Percentiles rank a stretch among this genome's conserved stretches.
These are phyloP conservation scores for Turnera subulata DNA, from an alignment of 345 rosid genomes.

Conservation along the genomic window DNA sequence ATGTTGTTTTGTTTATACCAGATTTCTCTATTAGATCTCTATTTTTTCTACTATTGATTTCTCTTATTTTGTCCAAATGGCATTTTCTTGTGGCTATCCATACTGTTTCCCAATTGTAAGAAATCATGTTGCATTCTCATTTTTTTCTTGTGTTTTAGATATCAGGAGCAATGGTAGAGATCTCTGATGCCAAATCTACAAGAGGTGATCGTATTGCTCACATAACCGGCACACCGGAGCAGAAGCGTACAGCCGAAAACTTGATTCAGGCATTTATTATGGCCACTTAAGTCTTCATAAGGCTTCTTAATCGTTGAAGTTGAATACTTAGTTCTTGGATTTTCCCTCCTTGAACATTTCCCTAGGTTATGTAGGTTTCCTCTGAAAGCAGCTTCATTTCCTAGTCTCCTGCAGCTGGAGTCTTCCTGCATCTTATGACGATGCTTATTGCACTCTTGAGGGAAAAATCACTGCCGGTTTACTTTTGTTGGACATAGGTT, in stretches of 20 bases:
- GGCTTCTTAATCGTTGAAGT: slow-evolving; percentile 25
- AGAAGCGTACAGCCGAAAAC: slow-evolving; percentile 88
- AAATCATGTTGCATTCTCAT: no score
- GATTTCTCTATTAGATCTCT: background rate
- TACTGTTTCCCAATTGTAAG: slow-evolving; percentile 9
- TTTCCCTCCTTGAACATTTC: slow-evolving; percentile 24
- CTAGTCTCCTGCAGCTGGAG: slow-evolving; percentile 34
- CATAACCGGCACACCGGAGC: slow-evolving; percentile 85
- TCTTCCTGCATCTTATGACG: slow-evolving; percentile 27
- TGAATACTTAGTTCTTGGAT: slow-evolving; percentile 36
- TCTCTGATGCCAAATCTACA: slow-evolving; percentile 72
- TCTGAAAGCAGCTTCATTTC: slow-evolving; percentile 23
- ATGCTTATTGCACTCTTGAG: slow-evolving; percentile 34
- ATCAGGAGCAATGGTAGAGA: slow-evolving; percentile 95
- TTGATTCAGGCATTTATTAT: slow-evolving; percentile 95
- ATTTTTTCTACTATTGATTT: background rate
- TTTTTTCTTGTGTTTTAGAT: slow-evolving; percentile 51
- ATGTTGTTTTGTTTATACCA: no score
- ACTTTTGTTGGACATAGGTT: slow-evolving; percentile 27
- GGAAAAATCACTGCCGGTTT: slow-evolving; percentile 28
- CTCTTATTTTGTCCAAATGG: background rate
- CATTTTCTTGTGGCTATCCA: no score
- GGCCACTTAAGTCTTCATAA: slow-evolving; percentile 54
- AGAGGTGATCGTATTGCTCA: slow-evolving; percentile 83
- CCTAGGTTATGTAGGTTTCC: slow-evolving; percentile 39